A percentile compares a stretch with the other conserved stretches of the same genome.
phyloP scores from a whole-genome alignment of 78 protist species.

The Chrysochromulina parva region DNA sequence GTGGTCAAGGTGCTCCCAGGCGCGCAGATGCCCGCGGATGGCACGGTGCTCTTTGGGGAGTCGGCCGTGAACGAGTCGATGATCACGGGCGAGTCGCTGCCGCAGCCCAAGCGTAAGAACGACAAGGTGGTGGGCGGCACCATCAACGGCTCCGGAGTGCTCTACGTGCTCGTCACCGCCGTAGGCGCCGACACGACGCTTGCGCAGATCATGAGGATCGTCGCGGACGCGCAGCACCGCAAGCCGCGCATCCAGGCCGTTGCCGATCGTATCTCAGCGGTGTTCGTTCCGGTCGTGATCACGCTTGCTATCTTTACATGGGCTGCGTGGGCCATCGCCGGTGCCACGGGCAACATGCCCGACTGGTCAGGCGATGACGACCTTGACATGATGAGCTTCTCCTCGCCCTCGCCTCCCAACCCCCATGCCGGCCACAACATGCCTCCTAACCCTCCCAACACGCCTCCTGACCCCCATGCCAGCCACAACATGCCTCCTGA shows the following conservation, averaged over 20 bases:
- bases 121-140: constrained; percentile 91
- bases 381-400: too few species aligned
- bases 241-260: constrained; percentile 65
- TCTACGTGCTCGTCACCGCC: neutral
- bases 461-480: too few species aligned
- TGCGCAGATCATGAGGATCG: constrained; percentile 80
- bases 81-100: constrained; percentile 89
- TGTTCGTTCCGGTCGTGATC: constrained; percentile 86
- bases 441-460: too few species aligned
- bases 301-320: constrained; percentile 72
- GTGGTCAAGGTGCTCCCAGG: constrained; percentile 81
- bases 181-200: constrained; percentile 6
- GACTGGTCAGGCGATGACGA: too few species aligned
- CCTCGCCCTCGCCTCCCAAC: too few species aligned
- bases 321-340: constrained; percentile 60
- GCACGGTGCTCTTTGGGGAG: constrained; percentile 58
- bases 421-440: too few species aligned
- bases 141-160: constrained; percentile 56
- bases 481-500: too few species aligned
- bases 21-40: constrained; percentile 28
- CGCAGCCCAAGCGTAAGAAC: constrained; percentile 64
- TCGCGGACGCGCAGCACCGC: constrained; percentile 83
- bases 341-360: neutral
- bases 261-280: constrained; percentile 76
- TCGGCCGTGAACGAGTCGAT: constrained; percentile 81